These are phyloP conservation scores for Wickerhamomyces chambardii DNA, from an alignment of 805 yeast genomes.

Conservation along the genomic window DNA sequence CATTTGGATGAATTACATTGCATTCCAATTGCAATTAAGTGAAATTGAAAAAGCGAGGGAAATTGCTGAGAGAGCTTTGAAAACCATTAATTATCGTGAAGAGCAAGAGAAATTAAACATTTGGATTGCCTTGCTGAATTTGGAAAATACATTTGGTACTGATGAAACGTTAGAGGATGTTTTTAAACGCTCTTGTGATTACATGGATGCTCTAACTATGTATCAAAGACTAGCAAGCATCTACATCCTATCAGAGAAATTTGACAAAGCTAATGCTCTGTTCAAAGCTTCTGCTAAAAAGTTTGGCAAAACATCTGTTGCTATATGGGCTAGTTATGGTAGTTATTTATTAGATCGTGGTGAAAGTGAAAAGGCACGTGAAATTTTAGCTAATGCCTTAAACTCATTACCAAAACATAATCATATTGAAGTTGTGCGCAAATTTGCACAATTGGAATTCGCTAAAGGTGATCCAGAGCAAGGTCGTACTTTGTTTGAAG, in stretches of 20 bases:
- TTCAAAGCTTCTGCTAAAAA: conserved; percentile 66
- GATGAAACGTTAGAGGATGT: conserved; percentile 72
- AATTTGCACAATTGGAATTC: conserved; percentile 86
- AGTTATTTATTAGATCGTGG: conserved; percentile 59
- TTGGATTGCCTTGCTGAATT: conserved; percentile 91
- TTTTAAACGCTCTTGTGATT: conserved; percentile 80
- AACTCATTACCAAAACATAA: conserved; percentile 61
- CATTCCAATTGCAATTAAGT: conserved; percentile 91
- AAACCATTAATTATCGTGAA: conserved; percentile 82
- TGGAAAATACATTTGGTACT: conserved; percentile 91
- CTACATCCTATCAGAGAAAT: conserved; percentile 65
- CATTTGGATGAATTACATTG: conserved; percentile 97
- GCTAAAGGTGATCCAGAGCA: conserved; percentile 85
- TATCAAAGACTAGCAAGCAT: conserved; percentile 75
- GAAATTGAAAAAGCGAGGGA: conserved; percentile 94
- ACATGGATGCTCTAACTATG: conserved; percentile 81
- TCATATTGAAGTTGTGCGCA: conserved; percentile 74
- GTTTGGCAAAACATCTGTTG: conserved; percentile 58
- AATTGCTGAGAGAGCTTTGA: conserved; percentile 85
- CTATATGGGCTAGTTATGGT: conserved; percentile 81
- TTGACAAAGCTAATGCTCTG: conserved; percentile 57
- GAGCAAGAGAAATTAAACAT: conserved; percentile 90
- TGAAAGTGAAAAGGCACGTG: conserved; percentile 51
- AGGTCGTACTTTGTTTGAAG: conserved; percentile 92
- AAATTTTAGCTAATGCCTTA: conserved; percentile 66